phyloP scores from a whole-genome alignment of 2,329 filamentous ascomycete genomes.

The Colletotrichum sp. region DNA sequence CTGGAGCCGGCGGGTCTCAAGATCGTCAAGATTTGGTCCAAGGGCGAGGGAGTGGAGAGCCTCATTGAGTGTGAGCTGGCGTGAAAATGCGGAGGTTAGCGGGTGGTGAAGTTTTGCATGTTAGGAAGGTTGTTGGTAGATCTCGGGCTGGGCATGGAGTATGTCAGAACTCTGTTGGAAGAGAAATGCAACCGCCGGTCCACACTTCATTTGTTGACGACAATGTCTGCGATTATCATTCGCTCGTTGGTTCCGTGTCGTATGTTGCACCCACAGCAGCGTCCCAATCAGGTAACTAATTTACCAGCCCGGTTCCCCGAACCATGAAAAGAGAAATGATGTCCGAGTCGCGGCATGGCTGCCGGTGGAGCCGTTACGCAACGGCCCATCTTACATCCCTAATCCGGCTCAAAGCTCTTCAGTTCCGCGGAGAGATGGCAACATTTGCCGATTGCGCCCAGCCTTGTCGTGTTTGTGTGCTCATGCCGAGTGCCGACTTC shows the following conservation, averaged over 20 bases:
- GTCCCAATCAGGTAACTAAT: not conserved
- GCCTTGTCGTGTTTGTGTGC: not conserved
- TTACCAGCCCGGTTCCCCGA: not conserved
- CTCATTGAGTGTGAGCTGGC: conserved; percentile 6
- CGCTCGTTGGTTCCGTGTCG: not conserved
- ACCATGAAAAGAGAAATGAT: not conserved
- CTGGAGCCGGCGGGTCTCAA: conserved; percentile 6
- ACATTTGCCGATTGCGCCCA: not conserved
- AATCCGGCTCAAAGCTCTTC: not conserved
- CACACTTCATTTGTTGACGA: not conserved
- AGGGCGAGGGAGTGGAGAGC: not conserved
- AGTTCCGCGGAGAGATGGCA: conserved; percentile 6
- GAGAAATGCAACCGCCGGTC: not conserved
- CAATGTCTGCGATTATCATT: not conserved
- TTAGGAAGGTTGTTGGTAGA: not conserved
- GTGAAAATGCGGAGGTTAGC: not conserved
- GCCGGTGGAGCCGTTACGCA: not conserved
- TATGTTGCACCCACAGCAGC: not conserved
- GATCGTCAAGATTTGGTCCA: conserved; percentile 3
- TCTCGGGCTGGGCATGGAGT: not conserved
- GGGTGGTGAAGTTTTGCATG: not conserved
- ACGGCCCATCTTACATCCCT: not conserved
- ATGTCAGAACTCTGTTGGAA: not conserved
- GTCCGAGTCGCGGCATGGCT: not conserved
- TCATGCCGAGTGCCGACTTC: not conserved